phyloP scores from a whole-genome alignment of 805 yeast genomes.

The Candida wancherniae region DNA sequence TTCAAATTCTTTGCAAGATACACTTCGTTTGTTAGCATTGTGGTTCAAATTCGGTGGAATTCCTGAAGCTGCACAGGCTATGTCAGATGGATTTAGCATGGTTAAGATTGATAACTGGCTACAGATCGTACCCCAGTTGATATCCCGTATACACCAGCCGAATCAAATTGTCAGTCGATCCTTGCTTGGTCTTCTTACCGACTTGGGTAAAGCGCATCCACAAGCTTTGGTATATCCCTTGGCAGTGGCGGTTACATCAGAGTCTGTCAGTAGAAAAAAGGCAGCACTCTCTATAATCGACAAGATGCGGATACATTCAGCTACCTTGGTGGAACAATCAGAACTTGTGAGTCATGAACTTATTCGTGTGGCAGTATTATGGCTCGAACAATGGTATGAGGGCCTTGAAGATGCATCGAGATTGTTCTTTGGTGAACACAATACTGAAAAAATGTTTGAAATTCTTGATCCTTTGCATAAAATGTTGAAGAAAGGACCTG shows the following conservation, averaged over 20 bases:
- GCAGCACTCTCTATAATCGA: slow-evolving; percentile 92
- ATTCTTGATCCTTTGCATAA: slow-evolving; percentile 86
- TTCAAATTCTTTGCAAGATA: slow-evolving; percentile 88
- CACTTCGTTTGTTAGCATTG: slow-evolving; percentile 78
- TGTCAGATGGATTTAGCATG: slow-evolving; percentile 85
- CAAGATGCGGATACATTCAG: slow-evolving; percentile 84
- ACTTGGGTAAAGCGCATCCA: slow-evolving; percentile 92
- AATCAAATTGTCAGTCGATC: slow-evolving; percentile 78
- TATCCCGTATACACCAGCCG: slow-evolving; percentile 95
- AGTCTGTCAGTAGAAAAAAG: slow-evolving; percentile 79
- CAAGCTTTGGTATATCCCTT: slow-evolving; percentile 94
- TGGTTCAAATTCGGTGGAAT: slow-evolving; percentile 97
- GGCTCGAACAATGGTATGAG: slow-evolving; percentile 99
- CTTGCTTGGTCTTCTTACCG: slow-evolving; percentile 72
- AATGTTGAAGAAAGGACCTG: slow-evolving; percentile 81
- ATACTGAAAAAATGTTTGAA: slow-evolving; percentile 90
- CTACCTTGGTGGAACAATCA: slow-evolving; percentile 83
- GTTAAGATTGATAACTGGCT: slow-evolving; percentile 92
- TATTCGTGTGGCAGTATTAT: slow-evolving; percentile 88
- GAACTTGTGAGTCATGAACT: slow-evolving; percentile 91
- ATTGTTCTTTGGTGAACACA: slow-evolving; percentile 88
- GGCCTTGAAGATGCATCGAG: slow-evolving; percentile 96
- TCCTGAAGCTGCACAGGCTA: slow-evolving; percentile 84
- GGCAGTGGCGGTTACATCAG: slow-evolving; percentile 93
- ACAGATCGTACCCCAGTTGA: slow-evolving; percentile 91